phyloP scores from a whole-genome alignment of 106 monocot genomes.

The Platanthera zijinensis region DNA sequence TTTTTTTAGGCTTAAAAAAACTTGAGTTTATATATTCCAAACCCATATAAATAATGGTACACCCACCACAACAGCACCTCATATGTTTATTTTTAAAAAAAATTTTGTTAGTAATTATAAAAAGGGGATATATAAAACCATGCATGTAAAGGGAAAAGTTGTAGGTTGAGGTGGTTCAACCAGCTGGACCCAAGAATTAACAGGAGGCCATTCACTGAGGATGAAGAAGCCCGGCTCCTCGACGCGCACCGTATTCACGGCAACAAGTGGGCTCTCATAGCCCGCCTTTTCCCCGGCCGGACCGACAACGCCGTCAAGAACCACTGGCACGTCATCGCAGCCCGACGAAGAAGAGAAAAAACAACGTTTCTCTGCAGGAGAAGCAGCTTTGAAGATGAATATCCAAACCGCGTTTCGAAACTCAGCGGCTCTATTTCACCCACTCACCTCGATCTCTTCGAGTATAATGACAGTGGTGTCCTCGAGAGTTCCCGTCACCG shows the following conservation, averaged over 20 bases:
- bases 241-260: constrained; percentile 58
- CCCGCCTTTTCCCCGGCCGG: constrained; percentile 74
- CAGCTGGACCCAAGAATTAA: constrained; percentile 84
- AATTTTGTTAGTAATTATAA: background rate
- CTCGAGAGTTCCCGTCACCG: background rate
- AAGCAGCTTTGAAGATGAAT: background rate
- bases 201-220: constrained; percentile 67
- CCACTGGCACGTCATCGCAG: constrained; percentile 89
- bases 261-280: constrained; percentile 87
- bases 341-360: constrained; percentile 37
- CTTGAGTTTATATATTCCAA: no score
- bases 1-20: no score
- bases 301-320: constrained; percentile 95
- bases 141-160: constrained; percentile 59
- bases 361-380: background rate
- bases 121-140: background rate
- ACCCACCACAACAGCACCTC: background rate
- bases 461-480: background rate
- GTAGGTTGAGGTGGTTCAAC: constrained; percentile 93
- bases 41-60: no score
- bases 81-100: no score
- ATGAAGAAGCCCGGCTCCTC: constrained; percentile 75
- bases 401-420: background rate
- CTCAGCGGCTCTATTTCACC: background rate
- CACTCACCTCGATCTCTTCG: background rate